A percentile compares a stretch with the other conserved stretches of the same genome.
Evolutionary conservation across 805 yeast genomes (phyloP).

Genomic region (Yarrowia sp.): DNA sequence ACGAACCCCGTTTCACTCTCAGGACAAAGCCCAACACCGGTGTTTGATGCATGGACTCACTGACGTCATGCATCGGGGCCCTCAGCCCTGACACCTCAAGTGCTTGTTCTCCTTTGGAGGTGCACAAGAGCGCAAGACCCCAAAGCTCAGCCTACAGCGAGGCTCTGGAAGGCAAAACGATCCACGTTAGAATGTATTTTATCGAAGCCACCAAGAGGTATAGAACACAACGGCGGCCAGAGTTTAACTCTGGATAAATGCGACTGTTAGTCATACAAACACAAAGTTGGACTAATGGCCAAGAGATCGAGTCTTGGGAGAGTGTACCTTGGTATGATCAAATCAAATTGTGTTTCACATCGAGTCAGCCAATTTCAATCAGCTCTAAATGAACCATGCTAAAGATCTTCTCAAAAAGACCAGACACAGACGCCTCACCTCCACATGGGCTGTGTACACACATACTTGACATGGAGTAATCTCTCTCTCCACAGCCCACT

Average conservation of each 20-base stretch:
- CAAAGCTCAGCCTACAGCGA: background rate
- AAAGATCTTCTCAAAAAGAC: too few species aligned
- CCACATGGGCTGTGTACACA: background rate
- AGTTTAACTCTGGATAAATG: background rate
- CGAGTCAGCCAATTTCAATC: too few species aligned
- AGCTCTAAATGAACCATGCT: too few species aligned
- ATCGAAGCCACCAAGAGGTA: conserved; percentile 13
- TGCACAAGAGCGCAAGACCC: background rate
- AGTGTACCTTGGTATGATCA: too few species aligned
- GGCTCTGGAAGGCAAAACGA: background rate
- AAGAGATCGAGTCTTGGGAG: background rate
- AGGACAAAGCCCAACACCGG: background rate
- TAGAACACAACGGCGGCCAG: conserved; percentile 10
- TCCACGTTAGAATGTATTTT: background rate
- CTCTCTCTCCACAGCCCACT: too few species aligned
- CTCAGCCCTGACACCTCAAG: background rate
- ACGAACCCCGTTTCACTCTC: background rate
- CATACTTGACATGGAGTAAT: too few species aligned
- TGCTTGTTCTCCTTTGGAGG: background rate
- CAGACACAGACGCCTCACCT: too few species aligned
- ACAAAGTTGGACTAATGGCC: background rate
- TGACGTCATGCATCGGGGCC: background rate
- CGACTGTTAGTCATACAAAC: conserved; percentile 5
- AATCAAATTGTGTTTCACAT: too few species aligned
- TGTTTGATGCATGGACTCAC: background rate